These are phyloP conservation scores for Amphichorda felina DNA, from an alignment of 2,329 filamentous ascomycete species.

Conservation along the genomic window DNA sequence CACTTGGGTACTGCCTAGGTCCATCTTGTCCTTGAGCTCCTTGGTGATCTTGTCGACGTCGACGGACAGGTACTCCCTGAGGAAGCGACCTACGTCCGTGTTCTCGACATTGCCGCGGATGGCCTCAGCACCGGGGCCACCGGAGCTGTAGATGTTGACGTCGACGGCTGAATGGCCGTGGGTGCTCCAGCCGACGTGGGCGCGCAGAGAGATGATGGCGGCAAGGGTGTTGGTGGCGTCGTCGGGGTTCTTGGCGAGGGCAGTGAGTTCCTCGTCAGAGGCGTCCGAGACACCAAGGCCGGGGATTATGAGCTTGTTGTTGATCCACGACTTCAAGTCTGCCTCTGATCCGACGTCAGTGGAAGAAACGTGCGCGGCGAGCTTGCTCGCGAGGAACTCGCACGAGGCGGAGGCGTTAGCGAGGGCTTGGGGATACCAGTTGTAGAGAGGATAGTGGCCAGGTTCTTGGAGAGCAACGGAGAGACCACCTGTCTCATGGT, in stretches of 20 bases:
- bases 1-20: not conserved
- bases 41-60: slow-evolving; percentile 69
- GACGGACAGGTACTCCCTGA: slow-evolving; percentile 67
- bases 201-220: slow-evolving; percentile 76
- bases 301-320: slow-evolving; percentile 50
- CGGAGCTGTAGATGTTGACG: slow-evolving; percentile 88
- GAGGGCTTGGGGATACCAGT: slow-evolving; percentile 76
- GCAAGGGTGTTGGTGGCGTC: slow-evolving; percentile 52
- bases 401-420: slow-evolving; percentile 66
- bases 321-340: slow-evolving; percentile 53
- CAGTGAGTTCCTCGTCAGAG: slow-evolving; percentile 56
- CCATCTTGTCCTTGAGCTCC: slow-evolving; percentile 51
- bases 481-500: slow-evolving; percentile 92
- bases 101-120: slow-evolving; percentile 88
- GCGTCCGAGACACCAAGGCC: slow-evolving; percentile 71
- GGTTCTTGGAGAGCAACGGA: slow-evolving; percentile 60
- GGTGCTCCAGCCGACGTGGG: slow-evolving; percentile 87
- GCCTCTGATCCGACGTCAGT: not conserved
- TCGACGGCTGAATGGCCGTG: slow-evolving; percentile 91
- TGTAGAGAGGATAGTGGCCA: slow-evolving; percentile 41
- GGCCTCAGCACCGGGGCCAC: slow-evolving; percentile 48
- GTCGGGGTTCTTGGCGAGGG: slow-evolving; percentile 46
- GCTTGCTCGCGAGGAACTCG: slow-evolving; percentile 54
- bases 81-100: slow-evolving; percentile 76
- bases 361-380: slow-evolving; percentile 45